Evolutionary conservation across 2,329 filamentous ascomycete species (phyloP).

Genomic region (Xylariaceae sp.): DNA sequence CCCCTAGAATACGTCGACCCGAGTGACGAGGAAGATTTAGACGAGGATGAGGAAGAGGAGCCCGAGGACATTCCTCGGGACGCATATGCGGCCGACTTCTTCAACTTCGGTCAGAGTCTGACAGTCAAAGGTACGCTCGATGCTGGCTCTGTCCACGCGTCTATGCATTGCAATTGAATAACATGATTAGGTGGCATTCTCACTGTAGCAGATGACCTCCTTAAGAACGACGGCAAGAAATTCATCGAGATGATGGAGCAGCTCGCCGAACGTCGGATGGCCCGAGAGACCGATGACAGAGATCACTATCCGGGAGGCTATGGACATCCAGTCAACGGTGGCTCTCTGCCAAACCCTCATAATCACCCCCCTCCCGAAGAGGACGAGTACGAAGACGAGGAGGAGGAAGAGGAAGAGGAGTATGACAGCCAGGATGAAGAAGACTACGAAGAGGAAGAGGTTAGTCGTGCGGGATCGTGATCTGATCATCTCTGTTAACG

Average conservation of each 20-base stretch:
- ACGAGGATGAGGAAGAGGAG: slow-evolving; percentile 43
- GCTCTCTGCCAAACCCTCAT: slow-evolving; percentile 48
- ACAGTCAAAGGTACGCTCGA: slow-evolving; percentile 69
- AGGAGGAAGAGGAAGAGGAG: slow-evolving; percentile 53
- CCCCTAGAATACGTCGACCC: slow-evolving; percentile 46
- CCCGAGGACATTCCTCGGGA: slow-evolving; percentile 49
- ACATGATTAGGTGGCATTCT: slow-evolving; percentile 78
- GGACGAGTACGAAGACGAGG: slow-evolving; percentile 64
- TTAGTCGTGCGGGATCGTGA: slow-evolving; percentile 5
- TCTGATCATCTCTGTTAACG: slow-evolving; percentile 14
- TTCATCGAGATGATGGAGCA: slow-evolving; percentile 99
- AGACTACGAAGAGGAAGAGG: slow-evolving; percentile 68
- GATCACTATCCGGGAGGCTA: slow-evolving; percentile 55
- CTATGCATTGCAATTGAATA: slow-evolving; percentile 19
- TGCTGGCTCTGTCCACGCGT: slow-evolving; percentile 10
- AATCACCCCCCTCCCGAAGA: slow-evolving; percentile 71
- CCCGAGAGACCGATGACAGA: slow-evolving; percentile 84
- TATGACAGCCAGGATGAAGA: slow-evolving; percentile 58
- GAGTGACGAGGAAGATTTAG: slow-evolving; percentile 35
- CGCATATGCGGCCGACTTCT: slow-evolving; percentile 73
- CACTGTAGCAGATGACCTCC: slow-evolving; percentile 93
- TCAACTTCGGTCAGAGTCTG: slow-evolving; percentile 94
- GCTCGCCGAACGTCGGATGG: slow-evolving; percentile 93
- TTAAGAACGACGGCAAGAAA: slow-evolving; percentile 98
- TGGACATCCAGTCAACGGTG: slow-evolving; percentile 51